phyloP scores from a whole-genome alignment of 1,139 yeast species.

The Nematodospora anomalae region DNA sequence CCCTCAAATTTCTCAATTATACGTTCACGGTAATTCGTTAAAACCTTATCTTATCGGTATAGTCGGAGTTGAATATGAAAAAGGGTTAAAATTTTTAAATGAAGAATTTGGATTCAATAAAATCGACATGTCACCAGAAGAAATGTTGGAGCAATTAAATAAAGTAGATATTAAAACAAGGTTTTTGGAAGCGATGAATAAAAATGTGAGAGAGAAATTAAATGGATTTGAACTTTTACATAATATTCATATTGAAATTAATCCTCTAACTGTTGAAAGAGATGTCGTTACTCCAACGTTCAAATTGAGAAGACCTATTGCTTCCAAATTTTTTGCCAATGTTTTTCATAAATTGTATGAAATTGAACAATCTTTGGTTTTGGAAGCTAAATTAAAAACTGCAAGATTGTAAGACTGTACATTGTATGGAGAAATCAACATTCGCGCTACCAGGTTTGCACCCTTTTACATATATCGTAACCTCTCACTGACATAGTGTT shows the following conservation, averaged over 20 bases:
- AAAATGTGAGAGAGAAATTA: slow-evolving; percentile 22
- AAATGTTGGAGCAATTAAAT: slow-evolving; percentile 27
- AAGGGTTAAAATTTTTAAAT: slow-evolving; percentile 22
- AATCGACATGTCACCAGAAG: slow-evolving; percentile 20
- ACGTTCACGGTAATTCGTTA: slow-evolving; percentile 56
- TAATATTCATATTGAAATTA: slow-evolving; percentile 33
- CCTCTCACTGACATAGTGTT: not conserved
- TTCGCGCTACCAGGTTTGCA: too few species aligned
- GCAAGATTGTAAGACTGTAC: slow-evolving; percentile 12
- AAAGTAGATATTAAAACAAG: slow-evolving; percentile 23
- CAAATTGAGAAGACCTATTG: slow-evolving; percentile 34
- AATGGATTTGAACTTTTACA: slow-evolving; percentile 34
- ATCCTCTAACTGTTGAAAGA: slow-evolving; percentile 38
- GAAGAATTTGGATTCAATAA: slow-evolving; percentile 18
- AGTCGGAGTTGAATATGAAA: slow-evolving; percentile 46
- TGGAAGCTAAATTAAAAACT: slow-evolving; percentile 10
- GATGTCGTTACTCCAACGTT: slow-evolving; percentile 43
- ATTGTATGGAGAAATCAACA: too few species aligned
- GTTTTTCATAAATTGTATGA: slow-evolving; percentile 24
- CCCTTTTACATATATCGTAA: too few species aligned
- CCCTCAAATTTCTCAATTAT: slow-evolving; percentile 29
- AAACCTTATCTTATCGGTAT: slow-evolving; percentile 59
- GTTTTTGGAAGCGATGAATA: slow-evolving; percentile 27
- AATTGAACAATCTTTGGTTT: slow-evolving; percentile 19
- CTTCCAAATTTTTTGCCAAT: slow-evolving; percentile 28